These are phyloP conservation scores for Synchytrium microbalum DNA, from an alignment of 371 early-diverging fungal genomes.

Conservation along the genomic window DNA sequence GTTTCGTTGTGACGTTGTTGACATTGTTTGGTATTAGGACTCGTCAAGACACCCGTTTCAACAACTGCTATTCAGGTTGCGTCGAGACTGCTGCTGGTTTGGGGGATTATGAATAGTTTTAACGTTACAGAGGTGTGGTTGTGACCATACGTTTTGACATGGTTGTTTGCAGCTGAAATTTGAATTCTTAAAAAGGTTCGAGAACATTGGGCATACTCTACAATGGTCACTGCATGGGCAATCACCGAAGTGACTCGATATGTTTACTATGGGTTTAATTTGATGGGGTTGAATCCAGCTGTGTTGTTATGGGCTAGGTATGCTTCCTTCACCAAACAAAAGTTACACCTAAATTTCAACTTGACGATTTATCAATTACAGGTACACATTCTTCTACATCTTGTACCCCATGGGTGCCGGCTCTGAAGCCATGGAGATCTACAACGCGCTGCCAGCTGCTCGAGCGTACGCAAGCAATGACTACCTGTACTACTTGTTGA, in stretches of 20 bases:
- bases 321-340: constrained; percentile 18
- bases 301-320: constrained; percentile 58
- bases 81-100: constrained; percentile 78
- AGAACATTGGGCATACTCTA: constrained; percentile 56
- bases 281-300: constrained; percentile 48
- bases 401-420: constrained; percentile 86
- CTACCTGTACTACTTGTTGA: neutral
- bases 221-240: constrained; percentile 88
- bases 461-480: constrained; percentile 62
- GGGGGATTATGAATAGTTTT: constrained; percentile 66
- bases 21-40: constrained; percentile 29
- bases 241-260: constrained; percentile 87
- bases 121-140: constrained; percentile 45
- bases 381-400: constrained; percentile 83
- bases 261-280: constrained; percentile 67
- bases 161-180: neutral
- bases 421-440: constrained; percentile 72
- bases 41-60: constrained; percentile 70
- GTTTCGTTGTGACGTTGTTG: neutral
- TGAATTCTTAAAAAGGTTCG: constrained; percentile 31
- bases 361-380: constrained; percentile 10
- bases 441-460: constrained; percentile 59
- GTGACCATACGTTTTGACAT: neutral
- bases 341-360: constrained; percentile 9
- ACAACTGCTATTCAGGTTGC: constrained; percentile 80